Base-by-base conservation (phyloP, 108 stramenopile genomes). In the Skeletonema marinoi region DNA sequence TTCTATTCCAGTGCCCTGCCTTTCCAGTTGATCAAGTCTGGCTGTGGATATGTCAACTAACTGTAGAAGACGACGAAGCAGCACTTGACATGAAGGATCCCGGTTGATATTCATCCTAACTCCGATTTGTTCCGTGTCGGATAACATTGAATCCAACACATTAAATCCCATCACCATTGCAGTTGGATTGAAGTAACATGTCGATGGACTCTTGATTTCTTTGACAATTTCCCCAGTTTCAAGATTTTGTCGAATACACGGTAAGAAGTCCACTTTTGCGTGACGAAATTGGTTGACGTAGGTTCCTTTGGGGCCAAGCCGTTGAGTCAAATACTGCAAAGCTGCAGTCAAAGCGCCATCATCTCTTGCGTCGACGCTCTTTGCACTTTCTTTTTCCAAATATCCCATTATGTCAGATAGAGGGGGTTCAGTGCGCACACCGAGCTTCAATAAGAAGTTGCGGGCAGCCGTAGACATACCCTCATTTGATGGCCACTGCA, bases 401-500 rank as follows among this genome's bases (percentile, higher is more conserved):
- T 83, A 89, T 32, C 77, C 71, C 66, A 93, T 81, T 29, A 90
- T 54, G 3, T 73, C 66, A 16, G 63, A 13, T 60, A 93, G 67
- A 35, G 89, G 85, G 3, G 93, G 93, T 9, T 88, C 61, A 21
- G 74, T 71, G 21, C 79, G 77, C 39, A 86, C 65, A 6, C 93
- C 93, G 2, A 93, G 76, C 21, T 85, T 73, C 1, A 82, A 59
- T 39, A 93, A 74, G 50, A 93, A 93, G 36, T 78, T 80, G 16
- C 93, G 90, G 63, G 88, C 82, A 6, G 65, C 66, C n/a, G 85
- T 67, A 11, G 87, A 21, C 68, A 88, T 88, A 25, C 77, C 88
- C 36, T 88, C 84, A 10, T 84, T 77, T 14, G 74, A 41, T 17
- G 89, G 89, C 93, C 93, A 94, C 60, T 92, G 89, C 12, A 94